Evolutionary conservation across 805 yeast genomes (phyloP).

Genomic region (Torulaspora quercuum): DNA sequence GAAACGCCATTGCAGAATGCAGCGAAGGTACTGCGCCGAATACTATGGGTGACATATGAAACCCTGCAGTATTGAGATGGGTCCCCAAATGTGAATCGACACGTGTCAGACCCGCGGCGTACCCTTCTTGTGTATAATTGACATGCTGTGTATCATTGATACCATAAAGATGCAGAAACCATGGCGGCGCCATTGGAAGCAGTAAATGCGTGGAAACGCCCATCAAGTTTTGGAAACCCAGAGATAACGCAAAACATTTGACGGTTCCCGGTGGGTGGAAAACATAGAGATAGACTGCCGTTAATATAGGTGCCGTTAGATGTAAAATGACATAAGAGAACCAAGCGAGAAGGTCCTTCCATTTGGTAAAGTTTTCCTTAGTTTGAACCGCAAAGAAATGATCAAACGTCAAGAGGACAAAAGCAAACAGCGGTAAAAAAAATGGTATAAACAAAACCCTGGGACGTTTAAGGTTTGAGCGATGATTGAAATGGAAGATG

Average conservation of each 20-base stretch:
- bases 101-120: constrained; percentile 66
- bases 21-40: constrained; percentile 64
- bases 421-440: constrained; percentile 42
- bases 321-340: constrained; percentile 59
- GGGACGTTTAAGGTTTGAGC: constrained; percentile 21
- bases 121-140: constrained; percentile 60
- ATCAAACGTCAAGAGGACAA: constrained; percentile 45
- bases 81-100: constrained; percentile 64
- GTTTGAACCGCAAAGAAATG: constrained; percentile 41
- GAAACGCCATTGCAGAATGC: constrained; percentile 65
- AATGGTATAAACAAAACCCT: constrained; percentile 28
- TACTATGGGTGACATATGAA: constrained; percentile 64
- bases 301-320: constrained; percentile 56
- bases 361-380: constrained; percentile 38
- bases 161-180: constrained; percentile 65
- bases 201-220: constrained; percentile 59
- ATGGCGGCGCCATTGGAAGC: constrained; percentile 72
- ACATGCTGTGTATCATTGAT: constrained; percentile 47
- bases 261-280: constrained; percentile 66
- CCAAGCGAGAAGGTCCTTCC: constrained; percentile 58
- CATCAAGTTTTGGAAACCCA: constrained; percentile 58
- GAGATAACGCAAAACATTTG: constrained; percentile 48
- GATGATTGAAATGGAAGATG: constrained; percentile 21
- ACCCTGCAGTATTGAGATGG: constrained; percentile 56
- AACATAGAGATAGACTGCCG: constrained; percentile 59